Base-by-base conservation (phyloP, 495 filamentous ascomycete species). In the Hyaloscypha hepaticicola region DNA sequence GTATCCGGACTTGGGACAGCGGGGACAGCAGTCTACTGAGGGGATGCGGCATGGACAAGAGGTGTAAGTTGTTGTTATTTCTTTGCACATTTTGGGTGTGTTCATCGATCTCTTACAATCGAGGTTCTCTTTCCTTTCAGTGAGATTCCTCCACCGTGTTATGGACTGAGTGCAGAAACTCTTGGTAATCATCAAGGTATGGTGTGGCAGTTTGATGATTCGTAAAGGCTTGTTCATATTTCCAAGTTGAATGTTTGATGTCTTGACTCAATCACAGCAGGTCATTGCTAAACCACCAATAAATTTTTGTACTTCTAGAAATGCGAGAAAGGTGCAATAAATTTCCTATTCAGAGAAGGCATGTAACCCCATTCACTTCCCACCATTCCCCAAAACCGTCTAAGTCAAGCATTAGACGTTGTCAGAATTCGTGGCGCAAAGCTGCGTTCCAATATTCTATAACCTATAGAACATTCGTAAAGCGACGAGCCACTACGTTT, bases 41-140 rank as follows among this genome's bases (percentile, higher is more conserved):
- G 55, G 27, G 27, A 29, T 38, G 55, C 55, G 55, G 55, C 55
- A 58, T 0, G 1, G 2, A 7, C 29, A 58, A 28, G n/a, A 16
- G 27, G 55, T 12, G n/a, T 34, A 58, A 7, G 55, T 34, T 12
- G 55, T 58, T 58, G 26, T 38, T 19, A 28, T 58, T 24, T 31
- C 11, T 25, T 28, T 24, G 26, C 55, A 58, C 55, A 58, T 34
- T 58, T 58, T 58, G 50, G 7, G 38, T 41, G 9, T 33, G 7
- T 52, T 52, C 50, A n/a, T 24, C 12, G 11, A 7, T 2, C 21
- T 52, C 11, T 19, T 9, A 26, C 19, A n/a, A 26, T 22, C 12
- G 50, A 11, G 21, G 50, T 22, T 52, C 21, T 24, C 21, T 22
- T 53, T 1, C 11, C 26, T 22, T 22, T 16, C 11, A 26, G 31